A percentile compares a stretch with the other conserved stretches of the same genome.
These are phyloP conservation scores for Fusarium citri DNA, from an alignment of 2,329 filamentous ascomycete species.

Conservation along the genomic window DNA sequence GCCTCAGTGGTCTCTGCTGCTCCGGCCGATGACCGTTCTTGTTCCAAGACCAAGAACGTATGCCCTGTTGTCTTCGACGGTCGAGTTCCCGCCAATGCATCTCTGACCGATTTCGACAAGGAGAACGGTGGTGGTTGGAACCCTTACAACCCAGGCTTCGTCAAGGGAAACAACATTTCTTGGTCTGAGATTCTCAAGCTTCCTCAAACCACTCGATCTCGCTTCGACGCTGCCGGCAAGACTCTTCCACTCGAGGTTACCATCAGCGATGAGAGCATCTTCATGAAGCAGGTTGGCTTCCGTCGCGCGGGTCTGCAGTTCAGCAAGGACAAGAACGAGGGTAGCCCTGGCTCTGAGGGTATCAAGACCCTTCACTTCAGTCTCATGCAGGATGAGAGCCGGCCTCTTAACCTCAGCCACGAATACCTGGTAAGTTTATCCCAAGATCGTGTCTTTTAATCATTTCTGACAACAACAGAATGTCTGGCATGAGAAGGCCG, in stretches of 20 bases:
- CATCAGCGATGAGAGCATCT: conserved; percentile 69
- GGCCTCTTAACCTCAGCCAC: conserved; percentile 68
- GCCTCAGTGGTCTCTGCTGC: conserved; percentile 34
- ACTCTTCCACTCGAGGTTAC: conserved; percentile 64
- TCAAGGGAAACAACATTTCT: conserved; percentile 64
- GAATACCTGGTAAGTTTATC: conserved; percentile 64
- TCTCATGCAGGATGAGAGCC: conserved; percentile 62
- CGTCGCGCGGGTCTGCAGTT: conserved; percentile 59
- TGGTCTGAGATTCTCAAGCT: conserved; percentile 64
- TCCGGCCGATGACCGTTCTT: conserved; percentile 18
- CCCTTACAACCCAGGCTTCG: conserved; percentile 63
- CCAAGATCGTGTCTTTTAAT: fast-evolving
- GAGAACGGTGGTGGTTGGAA: conserved; percentile 49
- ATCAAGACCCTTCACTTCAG: conserved; percentile 73
- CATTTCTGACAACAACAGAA: conserved; percentile 25
- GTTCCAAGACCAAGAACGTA: conserved; percentile 5
- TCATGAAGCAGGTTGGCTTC: conserved; percentile 69
- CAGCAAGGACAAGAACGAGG: conserved; percentile 52
- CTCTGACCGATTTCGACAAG: conserved; percentile 55
- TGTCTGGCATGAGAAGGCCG: conserved; percentile 60
- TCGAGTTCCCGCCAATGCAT: conserved; percentile 55
- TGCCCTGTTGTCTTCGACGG: conserved; percentile 59
- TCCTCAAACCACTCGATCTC: conserved; percentile 53
- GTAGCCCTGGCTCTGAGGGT: conserved; percentile 62
- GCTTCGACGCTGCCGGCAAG: conserved; percentile 52